Percentiles rank a stretch among this genome's conserved stretches.
phyloP scores from a whole-genome alignment of 371 early-diverging fungal genomes.

The Apophysomyces trapeziformis region DNA sequence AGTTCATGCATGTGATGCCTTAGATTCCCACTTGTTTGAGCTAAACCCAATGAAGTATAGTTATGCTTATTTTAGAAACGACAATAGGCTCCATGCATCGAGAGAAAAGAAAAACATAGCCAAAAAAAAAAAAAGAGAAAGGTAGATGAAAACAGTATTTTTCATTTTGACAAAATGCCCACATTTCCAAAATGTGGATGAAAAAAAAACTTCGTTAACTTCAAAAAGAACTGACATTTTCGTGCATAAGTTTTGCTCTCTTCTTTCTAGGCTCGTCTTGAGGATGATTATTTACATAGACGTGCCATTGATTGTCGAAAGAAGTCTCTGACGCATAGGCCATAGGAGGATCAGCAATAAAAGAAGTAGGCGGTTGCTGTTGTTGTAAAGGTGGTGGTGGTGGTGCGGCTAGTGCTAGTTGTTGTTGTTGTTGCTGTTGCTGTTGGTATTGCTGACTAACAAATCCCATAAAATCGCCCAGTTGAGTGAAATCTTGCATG shows the following conservation, averaged over 20 bases:
- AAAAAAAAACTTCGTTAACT: neutral
- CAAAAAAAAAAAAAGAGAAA: no score
- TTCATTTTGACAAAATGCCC: neutral
- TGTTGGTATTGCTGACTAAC: slow-evolving; percentile 7
- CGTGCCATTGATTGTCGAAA: slow-evolving; percentile 7
- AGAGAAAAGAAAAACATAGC: no score
- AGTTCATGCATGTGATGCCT: no score
- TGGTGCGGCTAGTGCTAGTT: neutral
- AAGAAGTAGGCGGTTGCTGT: neutral
- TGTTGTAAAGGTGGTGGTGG: no score
- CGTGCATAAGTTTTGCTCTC: slow-evolving; percentile 6
- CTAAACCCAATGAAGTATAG: no score
- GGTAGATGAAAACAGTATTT: no score
- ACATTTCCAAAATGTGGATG: neutral
- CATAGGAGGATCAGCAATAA: neutral
- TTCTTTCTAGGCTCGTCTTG: slow-evolving; percentile 8
- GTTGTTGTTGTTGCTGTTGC: neutral
- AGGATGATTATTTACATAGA: slow-evolving; percentile 5
- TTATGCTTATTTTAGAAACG: no score
- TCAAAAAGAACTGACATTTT: neutral
- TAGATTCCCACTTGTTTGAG: no score
- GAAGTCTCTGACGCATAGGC: neutral
- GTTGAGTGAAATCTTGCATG: slow-evolving; percentile 8
- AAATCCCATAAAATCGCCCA: slow-evolving; percentile 9
- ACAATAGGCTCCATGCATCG: no score